Conservation (phyloP, 1,284 basidiomycete genomes). For the Jaminaea rosea region DNA sequence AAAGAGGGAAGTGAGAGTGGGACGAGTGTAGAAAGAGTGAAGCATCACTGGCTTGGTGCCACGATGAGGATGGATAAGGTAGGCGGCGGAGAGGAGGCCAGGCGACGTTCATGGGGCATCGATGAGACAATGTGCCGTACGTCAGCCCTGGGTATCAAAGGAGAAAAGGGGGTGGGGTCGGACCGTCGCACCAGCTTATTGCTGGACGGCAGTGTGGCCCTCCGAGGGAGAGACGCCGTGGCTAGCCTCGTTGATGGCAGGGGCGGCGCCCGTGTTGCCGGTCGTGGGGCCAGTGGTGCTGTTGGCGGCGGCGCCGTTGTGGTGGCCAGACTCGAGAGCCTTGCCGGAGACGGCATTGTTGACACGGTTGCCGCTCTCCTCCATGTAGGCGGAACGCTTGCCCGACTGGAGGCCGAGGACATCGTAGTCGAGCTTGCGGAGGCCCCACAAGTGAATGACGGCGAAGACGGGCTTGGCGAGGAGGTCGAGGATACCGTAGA, state of each 20-base stretch:
- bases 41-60: no score
- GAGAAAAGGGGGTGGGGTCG: no score
- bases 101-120: no score
- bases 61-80: no score
- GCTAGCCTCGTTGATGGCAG: neutral
- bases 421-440: conserved; percentile 29
- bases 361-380: neutral
- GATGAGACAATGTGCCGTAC: no score
- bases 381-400: conserved; percentile 9
- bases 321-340: neutral
- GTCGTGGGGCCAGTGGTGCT: neutral
- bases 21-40: no score
- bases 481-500: conserved; percentile 57
- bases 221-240: neutral
- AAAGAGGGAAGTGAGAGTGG: no score
- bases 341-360: neutral
- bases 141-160: no score
- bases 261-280: neutral
- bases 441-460: conserved; percentile 31
- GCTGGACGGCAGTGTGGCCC: neutral
- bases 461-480: conserved; percentile 50
- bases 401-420: conserved; percentile 25
- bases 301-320: neutral
- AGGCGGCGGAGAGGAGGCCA: no score
- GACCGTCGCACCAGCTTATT: no score